phyloP scores from a whole-genome alignment of 306 rosid species.

The Acacia melanoxylon region DNA sequence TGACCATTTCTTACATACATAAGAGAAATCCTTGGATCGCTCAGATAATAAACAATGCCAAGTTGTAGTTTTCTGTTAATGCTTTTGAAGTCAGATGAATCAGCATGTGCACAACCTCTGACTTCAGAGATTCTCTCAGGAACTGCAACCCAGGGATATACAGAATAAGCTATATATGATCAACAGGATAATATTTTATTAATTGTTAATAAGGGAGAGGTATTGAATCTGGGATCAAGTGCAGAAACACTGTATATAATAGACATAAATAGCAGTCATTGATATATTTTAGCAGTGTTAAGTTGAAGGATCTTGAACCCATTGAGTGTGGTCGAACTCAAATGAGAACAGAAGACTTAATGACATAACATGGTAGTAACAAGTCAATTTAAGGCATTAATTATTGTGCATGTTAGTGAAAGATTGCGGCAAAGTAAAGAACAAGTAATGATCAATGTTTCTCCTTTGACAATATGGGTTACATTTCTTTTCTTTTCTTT shows the following conservation, averaged over 20 bases:
- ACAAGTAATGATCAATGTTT: neutral
- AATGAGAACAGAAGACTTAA: conserved; percentile 28
- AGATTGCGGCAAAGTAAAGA: neutral
- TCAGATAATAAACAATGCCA: neutral
- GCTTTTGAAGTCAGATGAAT: conserved; percentile 31
- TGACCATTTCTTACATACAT: neutral
- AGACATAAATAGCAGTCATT: neutral
- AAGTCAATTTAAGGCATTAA: neutral
- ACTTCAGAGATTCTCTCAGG: conserved; percentile 28
- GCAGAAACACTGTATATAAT: neutral
- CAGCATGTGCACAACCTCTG: conserved; percentile 34
- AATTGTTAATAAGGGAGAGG: neutral
- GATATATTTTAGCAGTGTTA: neutral
- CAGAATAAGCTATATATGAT: conserved; percentile 7
- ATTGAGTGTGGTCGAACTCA: conserved; percentile 36
- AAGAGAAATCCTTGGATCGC: neutral
- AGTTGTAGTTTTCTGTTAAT: conserved; percentile 35
- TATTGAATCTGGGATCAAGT: neutral
- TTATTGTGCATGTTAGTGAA: neutral
- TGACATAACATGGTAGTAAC: conserved; percentile 1
- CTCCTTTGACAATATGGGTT: neutral
- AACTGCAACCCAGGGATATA: neutral
- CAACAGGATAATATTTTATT: neutral
- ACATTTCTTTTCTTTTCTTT: no score
- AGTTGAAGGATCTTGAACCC: conserved; percentile 10